Evolutionary conservation across 2,329 filamentous ascomycete genomes (phyloP).

Genomic region (Cytospora paraplurivora): DNA sequence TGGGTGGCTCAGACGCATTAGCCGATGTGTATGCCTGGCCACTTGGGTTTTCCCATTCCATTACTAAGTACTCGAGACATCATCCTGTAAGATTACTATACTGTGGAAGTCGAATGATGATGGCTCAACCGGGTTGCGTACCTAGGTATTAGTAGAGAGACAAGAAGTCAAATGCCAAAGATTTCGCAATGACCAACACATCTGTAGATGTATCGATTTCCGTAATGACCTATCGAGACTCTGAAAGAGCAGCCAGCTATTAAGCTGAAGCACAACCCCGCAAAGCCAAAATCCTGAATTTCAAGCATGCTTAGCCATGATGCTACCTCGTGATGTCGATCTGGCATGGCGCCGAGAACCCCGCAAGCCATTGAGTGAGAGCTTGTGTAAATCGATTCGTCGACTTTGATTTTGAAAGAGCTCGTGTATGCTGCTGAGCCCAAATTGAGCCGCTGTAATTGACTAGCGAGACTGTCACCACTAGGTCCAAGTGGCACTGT

Average conservation of each 20-base stretch:
- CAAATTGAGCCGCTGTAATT: neutral
- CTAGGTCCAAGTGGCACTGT: neutral
- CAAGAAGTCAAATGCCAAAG: neutral
- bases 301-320: conserved; percentile 6
- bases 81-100: neutral
- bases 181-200: neutral
- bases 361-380: conserved; percentile 1
- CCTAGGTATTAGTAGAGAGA: neutral
- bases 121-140: neutral
- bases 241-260: conserved; percentile 3
- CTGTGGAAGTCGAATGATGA: neutral
- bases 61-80: neutral
- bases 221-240: conserved; percentile 1
- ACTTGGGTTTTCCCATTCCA: neutral
- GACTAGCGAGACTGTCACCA: neutral
- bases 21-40: neutral
- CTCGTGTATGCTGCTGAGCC: neutral
- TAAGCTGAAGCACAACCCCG: conserved; percentile 20
- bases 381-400: conserved; percentile 23
- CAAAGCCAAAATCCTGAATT: conserved; percentile 3
- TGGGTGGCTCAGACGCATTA: conserved; percentile 7
- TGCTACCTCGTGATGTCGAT: conserved; percentile 15
- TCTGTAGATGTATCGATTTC: conserved; percentile 1
- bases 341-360: conserved; percentile 3
- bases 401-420: conserved; percentile 1